These are phyloP conservation scores for Apophysomyces variabilis DNA, from an alignment of 371 early-diverging fungal species.

Conservation along the genomic window DNA sequence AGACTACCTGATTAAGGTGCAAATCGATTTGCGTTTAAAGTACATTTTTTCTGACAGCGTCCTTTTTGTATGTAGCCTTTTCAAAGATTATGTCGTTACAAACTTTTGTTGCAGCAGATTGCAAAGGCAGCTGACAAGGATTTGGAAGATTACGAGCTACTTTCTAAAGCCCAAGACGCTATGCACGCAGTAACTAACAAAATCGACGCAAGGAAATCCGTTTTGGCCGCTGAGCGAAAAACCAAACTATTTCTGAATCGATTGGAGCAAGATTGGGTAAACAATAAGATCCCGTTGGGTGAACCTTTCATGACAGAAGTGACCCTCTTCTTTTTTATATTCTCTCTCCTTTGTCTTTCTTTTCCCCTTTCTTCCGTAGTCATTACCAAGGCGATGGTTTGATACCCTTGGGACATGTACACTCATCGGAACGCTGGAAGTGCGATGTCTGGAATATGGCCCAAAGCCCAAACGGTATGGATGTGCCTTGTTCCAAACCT, in stretches of 20 bases:
- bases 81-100: slow-evolving; percentile 50
- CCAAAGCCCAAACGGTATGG: slow-evolving; percentile 44
- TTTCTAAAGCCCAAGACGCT: slow-evolving; percentile 33
- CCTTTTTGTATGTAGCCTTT: slow-evolving; percentile 35
- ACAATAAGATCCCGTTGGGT: background rate
- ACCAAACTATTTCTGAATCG: slow-evolving; percentile 43
- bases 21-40: background rate
- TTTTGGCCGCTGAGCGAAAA: slow-evolving; percentile 40
- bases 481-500: slow-evolving; percentile 58
- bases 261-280: slow-evolving; percentile 45
- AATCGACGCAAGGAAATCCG: slow-evolving; percentile 38
- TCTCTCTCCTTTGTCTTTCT: too few relatives aligned
- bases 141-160: slow-evolving; percentile 28
- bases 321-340: too few relatives aligned
- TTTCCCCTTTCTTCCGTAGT: slow-evolving; percentile 13
- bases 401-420: slow-evolving; percentile 40
- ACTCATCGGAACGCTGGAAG: slow-evolving; percentile 49
- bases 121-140: slow-evolving; percentile 39
- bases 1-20: slow-evolving; percentile 54
- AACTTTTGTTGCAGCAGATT: slow-evolving; percentile 41
- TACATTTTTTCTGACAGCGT: background rate
- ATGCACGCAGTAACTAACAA: slow-evolving; percentile 37
- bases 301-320: too few relatives aligned
- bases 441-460: slow-evolving; percentile 30
- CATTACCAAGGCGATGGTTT: slow-evolving; percentile 40